Evolutionary conservation across 495 filamentous ascomycete genomes (phyloP), one percentile per base, ranked within the genome.

Genomic region (Hyaloscypha hepaticicola): DNA sequence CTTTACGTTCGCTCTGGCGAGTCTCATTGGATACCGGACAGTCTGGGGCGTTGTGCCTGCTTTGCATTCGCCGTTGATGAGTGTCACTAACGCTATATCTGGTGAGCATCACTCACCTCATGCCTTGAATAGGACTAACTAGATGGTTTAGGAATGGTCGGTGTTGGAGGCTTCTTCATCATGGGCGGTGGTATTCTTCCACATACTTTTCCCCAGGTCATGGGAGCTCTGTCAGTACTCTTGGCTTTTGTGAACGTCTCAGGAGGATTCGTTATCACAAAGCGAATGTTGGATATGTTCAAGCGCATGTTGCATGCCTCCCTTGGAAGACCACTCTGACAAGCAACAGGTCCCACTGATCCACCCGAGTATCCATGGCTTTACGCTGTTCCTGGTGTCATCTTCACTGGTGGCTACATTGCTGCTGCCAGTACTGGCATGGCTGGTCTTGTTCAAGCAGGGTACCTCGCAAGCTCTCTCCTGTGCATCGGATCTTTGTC

Each of bases 251-350:
- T 92, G 62, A 94, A 94, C 73, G 83, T 94, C 5, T 87, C 87
- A 12, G 90, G 90, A 24, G 90, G 90, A 1, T 94, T 94, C 69
- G 88, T 92, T 19, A 88, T 94, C 55, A 91, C 90, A 3, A 92
- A 92, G 75, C 86, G 90, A 68, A 94, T 94, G 90, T 80, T 94
- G n/a, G 90, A 94, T 70, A 94, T 94, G 90, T 94, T 94, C 73
- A 89, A 88, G 64, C 84, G 87, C 78, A 72, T 41, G 77, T 72
- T 27, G 31, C 24, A 38, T 21, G 22, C 25, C 14, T 3, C 12
- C 19, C 4, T 21, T 22, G 5, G 33, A 9, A 11, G 14, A 21
- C 22, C 28, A 34, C 58, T 49, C 73, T 79, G 33, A 78, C 57
- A n/a, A 12, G 27, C 29, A 55, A 25, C 59, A 82, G 80, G 84